Conservation (phyloP, 2,329 filamentous ascomycete species). For the Alternaria conjuncta region DNA sequence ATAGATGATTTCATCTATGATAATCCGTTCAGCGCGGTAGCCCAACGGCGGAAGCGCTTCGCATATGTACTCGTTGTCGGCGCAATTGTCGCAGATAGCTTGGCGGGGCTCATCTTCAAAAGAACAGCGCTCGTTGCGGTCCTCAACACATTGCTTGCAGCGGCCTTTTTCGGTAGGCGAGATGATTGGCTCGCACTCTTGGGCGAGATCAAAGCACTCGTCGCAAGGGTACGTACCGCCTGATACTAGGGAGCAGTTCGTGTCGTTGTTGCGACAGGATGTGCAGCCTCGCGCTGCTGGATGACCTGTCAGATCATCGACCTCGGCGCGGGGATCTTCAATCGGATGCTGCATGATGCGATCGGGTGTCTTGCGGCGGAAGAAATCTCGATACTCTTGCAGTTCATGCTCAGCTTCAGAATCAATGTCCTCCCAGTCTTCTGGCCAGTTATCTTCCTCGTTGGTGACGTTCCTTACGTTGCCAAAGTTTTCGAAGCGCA, state of each 20-base stretch:
- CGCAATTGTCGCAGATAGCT: constrained; percentile 29
- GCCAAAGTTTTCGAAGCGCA: constrained; percentile 19
- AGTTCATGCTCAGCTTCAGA: constrained; percentile 20
- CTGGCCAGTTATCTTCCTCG: constrained; percentile 39
- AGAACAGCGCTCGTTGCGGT: constrained; percentile 24
- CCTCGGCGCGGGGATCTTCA: constrained; percentile 26
- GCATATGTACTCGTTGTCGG: constrained; percentile 19
- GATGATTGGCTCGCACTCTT: constrained; percentile 45
- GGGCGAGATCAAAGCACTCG: constrained; percentile 19
- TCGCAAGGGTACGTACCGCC: constrained; percentile 38
- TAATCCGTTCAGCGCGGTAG: constrained; percentile 24
- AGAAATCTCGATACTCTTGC: constrained; percentile 9
- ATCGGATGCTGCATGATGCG: constrained; percentile 21
- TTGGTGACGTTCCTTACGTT: constrained; percentile 31
- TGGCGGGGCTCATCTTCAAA: constrained; percentile 25
- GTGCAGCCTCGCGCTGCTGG: constrained; percentile 46
- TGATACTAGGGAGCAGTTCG: constrained; percentile 34
- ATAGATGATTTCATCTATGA: constrained; percentile 29
- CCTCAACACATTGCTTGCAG: constrained; percentile 39
- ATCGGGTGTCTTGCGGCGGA: constrained; percentile 19
- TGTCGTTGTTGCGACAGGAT: constrained; percentile 34
- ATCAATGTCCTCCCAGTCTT: constrained; percentile 27
- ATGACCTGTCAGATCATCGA: constrained; percentile 42
- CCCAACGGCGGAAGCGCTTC: constrained; percentile 19
- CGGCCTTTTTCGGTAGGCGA: constrained; percentile 36